Base-by-base conservation (phyloP, 1,139 yeast genomes). In the Debaryomyces coudertii region DNA sequence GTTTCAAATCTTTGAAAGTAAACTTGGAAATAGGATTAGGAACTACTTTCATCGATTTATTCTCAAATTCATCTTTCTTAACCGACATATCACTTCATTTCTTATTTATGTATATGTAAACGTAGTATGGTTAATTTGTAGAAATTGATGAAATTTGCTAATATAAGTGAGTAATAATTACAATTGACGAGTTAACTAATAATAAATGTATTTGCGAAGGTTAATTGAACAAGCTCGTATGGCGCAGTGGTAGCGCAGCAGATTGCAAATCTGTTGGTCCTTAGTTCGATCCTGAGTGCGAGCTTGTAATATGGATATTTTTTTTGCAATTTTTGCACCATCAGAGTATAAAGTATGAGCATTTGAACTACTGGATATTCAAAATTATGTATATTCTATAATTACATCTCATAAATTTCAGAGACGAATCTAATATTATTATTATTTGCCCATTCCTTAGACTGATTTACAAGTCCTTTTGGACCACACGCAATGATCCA, bases 401-500 rank as follows among this genome's bases (percentile, higher is more conserved):
- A 35, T 28, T 52, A 71, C 64, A 69, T 63, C 29, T 62, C 68
- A 47, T 68, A 71, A n/a, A 54, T 42, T 49, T 84, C 90, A 15
- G 76, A 68, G 45, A 71, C 68, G 50, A 70, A 76, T 31, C 70
- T 64, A 15, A 76, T 65, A 7, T 65, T 63, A 25, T 68, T 58
- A 1, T 50, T 47, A 2, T 52, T 54, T 0, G 87, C 78, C 73
- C 82, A 74, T 1, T 36, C 44, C 40, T 63, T 54, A n/a, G 78
- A 79, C 18, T 80, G 83, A 1, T 52, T 36, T 15, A 83, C 79
- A 48, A 88, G 64, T 0, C 71, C 54, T 1, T 63, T 65, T 0
- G 92, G 90, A 0, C 96, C 95, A 66, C 95, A 87, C 0, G 88
- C 80, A n/a, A 87, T 65, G 0, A 85, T 68, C 84, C 87, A 83